Evolutionary conservation across 352 stramenopile species (phyloP), one percentile per base, ranked within the genome.

Genomic region (Globisporangium heterothallicum): DNA sequence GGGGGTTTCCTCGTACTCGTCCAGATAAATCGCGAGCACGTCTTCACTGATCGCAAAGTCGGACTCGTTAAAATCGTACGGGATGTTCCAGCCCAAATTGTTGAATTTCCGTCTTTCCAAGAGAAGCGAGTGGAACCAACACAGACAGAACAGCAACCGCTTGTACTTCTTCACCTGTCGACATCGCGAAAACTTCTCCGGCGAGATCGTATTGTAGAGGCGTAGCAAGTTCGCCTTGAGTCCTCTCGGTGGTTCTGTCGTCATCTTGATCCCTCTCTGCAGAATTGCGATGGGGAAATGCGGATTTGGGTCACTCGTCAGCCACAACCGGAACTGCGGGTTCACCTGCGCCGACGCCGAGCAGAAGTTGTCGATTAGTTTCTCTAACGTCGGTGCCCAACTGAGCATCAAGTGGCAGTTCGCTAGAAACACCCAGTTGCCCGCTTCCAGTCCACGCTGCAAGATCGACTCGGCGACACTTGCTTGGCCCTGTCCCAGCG

Each of bases 11-110:
- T 94, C 86, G 59, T 97, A 96, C 59, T 94, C 78, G 49, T 94
- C 81, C 18, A 98, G 67, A 63, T 98, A 98, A 34, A 98, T 96
- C 10, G 91, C 89, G 26, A 98, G 65, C 24, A 98, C 86, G 56
- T 98, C 92, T 49, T 98, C 90, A 51, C 88, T 98, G 59, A 98
- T 98, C 14, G 85, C 78, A 71, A 98, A 98, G 70, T 98, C 95
- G 4, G 86, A 94, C 57, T 98, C 93, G 61, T 98, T 98, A 50
- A 98, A 98, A 48, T 98, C 95, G 72, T 98, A 98, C 19, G 94
- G 95, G 21, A 98, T 97, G 64, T 98, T 98, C 89, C 95, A 98
- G 7, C 95, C 95, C 1, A 98, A 72, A 26, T 95, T 93, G 61
- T 97, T 98, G 57, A 98, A 98, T 57, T 98, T 98, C 48, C 95